Evolutionary conservation across 129 eudicot species (phyloP).

Genomic region (Heracleum sosnowskyi): DNA sequence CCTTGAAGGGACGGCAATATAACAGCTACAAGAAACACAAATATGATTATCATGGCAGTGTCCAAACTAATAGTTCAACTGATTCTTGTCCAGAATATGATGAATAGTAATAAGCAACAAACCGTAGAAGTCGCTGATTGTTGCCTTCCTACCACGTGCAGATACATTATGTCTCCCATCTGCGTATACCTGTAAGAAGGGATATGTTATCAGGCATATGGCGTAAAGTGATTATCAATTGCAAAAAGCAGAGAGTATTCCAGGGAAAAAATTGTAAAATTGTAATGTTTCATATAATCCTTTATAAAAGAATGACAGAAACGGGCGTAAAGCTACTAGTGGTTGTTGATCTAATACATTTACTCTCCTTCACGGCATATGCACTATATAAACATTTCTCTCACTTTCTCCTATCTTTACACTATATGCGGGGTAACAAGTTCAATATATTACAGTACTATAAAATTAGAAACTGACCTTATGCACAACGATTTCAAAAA

Average conservation of each 20-base stretch:
- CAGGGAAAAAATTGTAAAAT: background rate
- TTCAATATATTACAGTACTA: background rate
- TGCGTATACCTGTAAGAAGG: slow-evolving; percentile 49
- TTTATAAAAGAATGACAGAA: background rate
- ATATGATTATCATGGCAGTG: background rate
- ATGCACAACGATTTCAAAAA: slow-evolving; percentile 60
- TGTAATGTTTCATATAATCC: background rate
- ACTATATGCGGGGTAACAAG: background rate
- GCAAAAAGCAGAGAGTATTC: background rate
- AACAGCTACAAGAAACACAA: slow-evolving; percentile 38
- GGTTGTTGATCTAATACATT: background rate
- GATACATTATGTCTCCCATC: slow-evolving; percentile 68
- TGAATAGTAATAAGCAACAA: slow-evolving; percentile 19
- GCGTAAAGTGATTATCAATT: background rate
- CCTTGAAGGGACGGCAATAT: slow-evolving; percentile 82
- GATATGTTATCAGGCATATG: background rate
- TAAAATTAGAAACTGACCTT: slow-evolving; percentile 39
- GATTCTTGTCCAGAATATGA: background rate
- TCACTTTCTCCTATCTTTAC: background rate
- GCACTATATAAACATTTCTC: background rate
- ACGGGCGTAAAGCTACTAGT: background rate
- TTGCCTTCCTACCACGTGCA: slow-evolving; percentile 62
- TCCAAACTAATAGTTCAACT: background rate
- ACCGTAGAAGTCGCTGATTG: slow-evolving; percentile 85
- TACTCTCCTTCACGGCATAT: background rate